Conservation (phyloP, 202 grass and related monocot genomes). For the Setaria italica region DNA sequence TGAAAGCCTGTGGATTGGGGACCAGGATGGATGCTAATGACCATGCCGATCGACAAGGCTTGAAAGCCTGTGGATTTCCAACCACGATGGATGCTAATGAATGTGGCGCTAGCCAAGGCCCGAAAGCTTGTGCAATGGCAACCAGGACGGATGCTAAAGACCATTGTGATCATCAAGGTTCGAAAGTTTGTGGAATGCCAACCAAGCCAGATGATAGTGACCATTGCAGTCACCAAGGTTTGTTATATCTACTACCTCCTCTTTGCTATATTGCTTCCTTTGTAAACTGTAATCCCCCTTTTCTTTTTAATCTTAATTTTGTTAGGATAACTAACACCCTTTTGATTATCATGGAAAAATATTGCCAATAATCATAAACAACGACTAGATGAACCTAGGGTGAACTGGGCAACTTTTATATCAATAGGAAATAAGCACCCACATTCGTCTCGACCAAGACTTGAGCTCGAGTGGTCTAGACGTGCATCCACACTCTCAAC, state of each 20-base stretch:
- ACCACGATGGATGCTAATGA: slow-evolving; percentile 19
- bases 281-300: slow-evolving; percentile 3
- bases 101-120: not conserved
- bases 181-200: not conserved
- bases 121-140: not conserved
- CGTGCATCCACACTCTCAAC: not conserved
- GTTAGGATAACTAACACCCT: not conserved
- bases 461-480: not conserved
- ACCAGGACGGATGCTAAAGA: slow-evolving; percentile 17
- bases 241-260: not conserved
- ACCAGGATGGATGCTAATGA: slow-evolving; percentile 3
- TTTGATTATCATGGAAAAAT: not conserved
- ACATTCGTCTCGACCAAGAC: not conserved
- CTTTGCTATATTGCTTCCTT: not conserved
- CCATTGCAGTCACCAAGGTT: slow-evolving; percentile 29
- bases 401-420: not conserved
- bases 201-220: slow-evolving; percentile 27
- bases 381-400: not conserved
- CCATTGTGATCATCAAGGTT: slow-evolving; percentile 10
- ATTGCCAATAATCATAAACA: not conserved
- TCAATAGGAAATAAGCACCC: not conserved
- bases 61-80: not conserved
- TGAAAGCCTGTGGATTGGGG: not conserved
- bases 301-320: not conserved
- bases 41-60: slow-evolving; percentile 9